These are phyloP conservation scores for Andalucia godoyi DNA, from an alignment of 78 protist species.

Conservation along the genomic window DNA sequence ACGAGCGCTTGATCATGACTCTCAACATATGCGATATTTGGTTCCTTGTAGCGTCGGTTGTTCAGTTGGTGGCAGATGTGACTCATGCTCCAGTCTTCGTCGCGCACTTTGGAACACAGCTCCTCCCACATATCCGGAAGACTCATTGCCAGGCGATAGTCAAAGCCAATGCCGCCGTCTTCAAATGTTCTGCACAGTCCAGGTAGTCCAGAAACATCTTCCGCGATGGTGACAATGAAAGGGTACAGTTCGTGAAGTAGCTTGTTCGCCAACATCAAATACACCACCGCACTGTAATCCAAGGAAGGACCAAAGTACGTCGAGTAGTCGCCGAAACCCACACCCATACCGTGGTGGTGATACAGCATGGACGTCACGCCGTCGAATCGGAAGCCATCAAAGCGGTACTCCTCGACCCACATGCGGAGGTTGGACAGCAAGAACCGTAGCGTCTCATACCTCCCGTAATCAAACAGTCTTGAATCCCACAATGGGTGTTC, in stretches of 20 bases:
- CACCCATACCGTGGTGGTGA: constrained; percentile 69
- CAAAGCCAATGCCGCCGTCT: constrained; percentile 92
- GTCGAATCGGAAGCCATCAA: constrained; percentile 97
- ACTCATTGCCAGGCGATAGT: constrained; percentile 76
- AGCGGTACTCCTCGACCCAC: constrained; percentile 55
- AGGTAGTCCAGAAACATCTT: constrained; percentile 87
- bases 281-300: not conserved
- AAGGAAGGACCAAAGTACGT: not conserved
- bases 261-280: constrained; percentile 9
- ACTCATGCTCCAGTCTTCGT: constrained; percentile 83
- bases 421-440: constrained; percentile 70
- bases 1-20: constrained; percentile 87
- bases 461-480: constrained; percentile 81
- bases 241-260: constrained; percentile 9
- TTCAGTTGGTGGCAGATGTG: constrained; percentile 47
- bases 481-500: constrained; percentile 66
- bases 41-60: constrained; percentile 71
- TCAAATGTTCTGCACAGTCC: constrained; percentile 64
- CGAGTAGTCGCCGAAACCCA: not conserved
- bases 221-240: constrained; percentile 73
- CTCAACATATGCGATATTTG: constrained; percentile 77
- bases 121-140: constrained; percentile 91
- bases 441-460: constrained; percentile 75
- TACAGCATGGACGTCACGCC: constrained; percentile 85
- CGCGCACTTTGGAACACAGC: constrained; percentile 24